Evolutionary conservation across 768 basidiomycete species (phyloP).

Genomic region (Kwoniella sp.): DNA sequence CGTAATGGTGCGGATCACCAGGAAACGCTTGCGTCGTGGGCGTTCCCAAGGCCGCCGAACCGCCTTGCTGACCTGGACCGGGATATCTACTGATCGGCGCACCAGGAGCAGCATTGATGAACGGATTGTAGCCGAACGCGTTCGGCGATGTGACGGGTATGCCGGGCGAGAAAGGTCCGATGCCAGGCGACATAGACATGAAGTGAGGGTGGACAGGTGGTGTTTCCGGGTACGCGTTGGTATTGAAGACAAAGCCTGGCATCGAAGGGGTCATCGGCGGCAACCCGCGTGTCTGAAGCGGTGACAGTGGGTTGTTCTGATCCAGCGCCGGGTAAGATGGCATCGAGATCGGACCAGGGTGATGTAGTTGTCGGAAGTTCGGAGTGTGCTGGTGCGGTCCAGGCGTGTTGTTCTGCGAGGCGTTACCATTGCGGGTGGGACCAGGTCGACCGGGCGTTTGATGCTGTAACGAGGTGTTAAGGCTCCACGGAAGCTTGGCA

Average conservation of each 20-base stretch:
- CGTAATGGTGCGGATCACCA: conserved; percentile 10
- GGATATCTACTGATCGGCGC: conserved; percentile 53
- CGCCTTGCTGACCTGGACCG: conserved; percentile 5
- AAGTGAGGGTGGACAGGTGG: conserved; percentile 53
- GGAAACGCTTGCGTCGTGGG: conserved; percentile 42
- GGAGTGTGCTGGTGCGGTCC: conserved; percentile 15
- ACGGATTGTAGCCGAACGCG: conserved; percentile 54
- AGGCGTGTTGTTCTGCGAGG: conserved; percentile 11
- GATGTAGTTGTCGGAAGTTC: conserved; percentile 28
- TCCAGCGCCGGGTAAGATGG: conserved; percentile 47
- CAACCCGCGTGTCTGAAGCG: conserved; percentile 70
- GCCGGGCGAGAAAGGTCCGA: conserved; percentile 65
- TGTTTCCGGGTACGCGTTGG: conserved; percentile 52
- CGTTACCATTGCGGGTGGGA: neutral
- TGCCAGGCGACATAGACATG: conserved; percentile 49
- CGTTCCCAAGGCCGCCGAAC: conserved; percentile 34
- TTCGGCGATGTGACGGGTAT: conserved; percentile 54
- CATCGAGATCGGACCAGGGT: conserved; percentile 50
- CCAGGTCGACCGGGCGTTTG: conserved; percentile 8
- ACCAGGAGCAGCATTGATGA: conserved; percentile 61
- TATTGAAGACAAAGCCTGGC: conserved; percentile 84
- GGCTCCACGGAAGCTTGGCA: conserved; percentile 25
- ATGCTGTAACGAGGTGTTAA: conserved; percentile 26
- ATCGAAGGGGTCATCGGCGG: conserved; percentile 94
- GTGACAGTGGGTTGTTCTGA: conserved; percentile 48